Base-by-base conservation (phyloP, 768 basidiomycete genomes). In the Psilocybe cyanescens region DNA sequence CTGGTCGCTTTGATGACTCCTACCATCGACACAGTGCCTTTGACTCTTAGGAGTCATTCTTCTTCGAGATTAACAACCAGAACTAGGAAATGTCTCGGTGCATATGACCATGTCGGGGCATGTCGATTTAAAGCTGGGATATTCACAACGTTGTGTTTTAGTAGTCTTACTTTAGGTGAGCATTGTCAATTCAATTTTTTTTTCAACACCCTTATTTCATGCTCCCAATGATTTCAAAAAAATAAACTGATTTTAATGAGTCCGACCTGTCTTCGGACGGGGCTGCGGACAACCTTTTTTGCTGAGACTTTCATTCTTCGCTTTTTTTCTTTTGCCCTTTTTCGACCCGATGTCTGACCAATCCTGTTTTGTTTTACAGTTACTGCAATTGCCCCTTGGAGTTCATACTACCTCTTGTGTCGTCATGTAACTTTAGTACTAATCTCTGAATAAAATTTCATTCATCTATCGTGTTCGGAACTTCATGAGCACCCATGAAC, bases 221-320 rank as follows among this genome's bases (percentile, higher is more conserved):
- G 58, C 37, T 44, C 66, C 76, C 80, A 63, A 80, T 78, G 80
- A 81, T 79, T 72, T 62, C 63, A 72, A 78, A 77, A 74, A 75
- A 68, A 68, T 66, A 77, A 69, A 76, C 79, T 79, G 79, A 80
- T 82, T 80, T 80, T 80, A 82, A 82, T 80, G 81, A 82, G 78
- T 77, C 76, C 71, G 75, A 82, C 69, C 67, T 68, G 72, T 73
- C 67, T 60, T 69, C 52, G 47, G 73, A 68, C 67, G 75, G 66
- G 71, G 57, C 59, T 76, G 78, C 70, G 74, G 78, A 78, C 66
- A 61, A 49, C 62, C 64, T 68, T 73, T 69, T 69, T 72, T 64
- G 52, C 74, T 80, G 78, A 79, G 76, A 72, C 73, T 62, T 65
- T 52, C 46, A 24, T 61, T 65, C 52, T 46, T 55, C 58, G 55